Conservation (phyloP, 139 green algal species). For the Astrephomene gubernaculifera region DNA sequence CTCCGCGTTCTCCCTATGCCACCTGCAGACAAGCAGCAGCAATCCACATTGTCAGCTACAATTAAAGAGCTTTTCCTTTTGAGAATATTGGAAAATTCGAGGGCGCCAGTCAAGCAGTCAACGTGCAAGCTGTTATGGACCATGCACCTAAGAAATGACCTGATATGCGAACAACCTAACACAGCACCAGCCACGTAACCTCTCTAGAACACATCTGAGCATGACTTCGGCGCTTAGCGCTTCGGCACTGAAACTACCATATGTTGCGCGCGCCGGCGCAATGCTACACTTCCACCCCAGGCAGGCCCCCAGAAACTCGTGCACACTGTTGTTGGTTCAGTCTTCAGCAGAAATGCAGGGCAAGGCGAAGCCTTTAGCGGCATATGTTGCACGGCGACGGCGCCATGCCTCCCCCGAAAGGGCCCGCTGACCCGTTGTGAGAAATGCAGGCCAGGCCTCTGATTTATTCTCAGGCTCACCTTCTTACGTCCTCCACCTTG, state of each 20-base stretch:
- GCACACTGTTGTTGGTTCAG: neutral
- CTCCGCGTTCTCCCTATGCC: conserved; percentile 24
- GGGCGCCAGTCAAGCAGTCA: neutral
- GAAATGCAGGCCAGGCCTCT: too few relatives aligned
- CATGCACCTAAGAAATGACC: neutral
- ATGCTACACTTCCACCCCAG: too few relatives aligned
- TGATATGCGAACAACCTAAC: conserved; percentile 1
- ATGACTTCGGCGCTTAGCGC: neutral
- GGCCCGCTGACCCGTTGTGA: too few relatives aligned
- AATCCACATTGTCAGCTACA: too few relatives aligned
- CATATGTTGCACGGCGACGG: neutral
- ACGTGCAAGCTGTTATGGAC: neutral
- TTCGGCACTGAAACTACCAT: too few relatives aligned
- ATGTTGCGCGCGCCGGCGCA: conserved; percentile 16
- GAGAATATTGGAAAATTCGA: too few relatives aligned
- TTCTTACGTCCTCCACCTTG: conserved; percentile 39
- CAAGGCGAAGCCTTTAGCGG: neutral
- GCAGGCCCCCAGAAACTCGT: neutral
- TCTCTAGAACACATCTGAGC: neutral
- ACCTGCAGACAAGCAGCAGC: neutral
- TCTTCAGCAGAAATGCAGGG: neutral
- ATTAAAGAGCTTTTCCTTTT: neutral
- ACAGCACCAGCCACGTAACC: neutral
- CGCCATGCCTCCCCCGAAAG: neutral
- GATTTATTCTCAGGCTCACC: neutral